Conservation (phyloP, 225 moss, liverwort and hornwort genomes). For the Marchantia paleacea region DNA sequence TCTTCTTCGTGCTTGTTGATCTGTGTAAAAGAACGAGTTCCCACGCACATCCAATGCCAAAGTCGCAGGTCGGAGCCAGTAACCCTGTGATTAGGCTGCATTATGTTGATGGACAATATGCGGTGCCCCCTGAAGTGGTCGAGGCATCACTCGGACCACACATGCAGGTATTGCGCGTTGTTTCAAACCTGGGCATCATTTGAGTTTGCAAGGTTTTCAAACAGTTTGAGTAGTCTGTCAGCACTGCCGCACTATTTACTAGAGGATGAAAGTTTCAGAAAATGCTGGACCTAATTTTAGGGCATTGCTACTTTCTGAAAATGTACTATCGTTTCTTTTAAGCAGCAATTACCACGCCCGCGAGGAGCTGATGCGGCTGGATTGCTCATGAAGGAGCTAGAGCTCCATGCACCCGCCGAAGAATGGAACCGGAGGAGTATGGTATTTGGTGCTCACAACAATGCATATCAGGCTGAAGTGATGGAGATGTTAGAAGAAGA, state of each 20-base stretch:
- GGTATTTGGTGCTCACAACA: constrained; percentile 48
- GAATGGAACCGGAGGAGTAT: constrained; percentile 77
- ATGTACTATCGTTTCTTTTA: not conserved
- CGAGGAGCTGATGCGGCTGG: constrained; percentile 97
- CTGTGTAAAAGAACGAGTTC: constrained; percentile 81
- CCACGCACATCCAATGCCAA: constrained; percentile 68
- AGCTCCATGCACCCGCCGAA: constrained; percentile 94
- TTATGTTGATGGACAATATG: constrained; percentile 87
- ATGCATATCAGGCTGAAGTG: constrained; percentile 27
- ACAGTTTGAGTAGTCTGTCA: not conserved
- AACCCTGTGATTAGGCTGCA: constrained; percentile 72
- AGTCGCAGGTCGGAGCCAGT: constrained; percentile 55
- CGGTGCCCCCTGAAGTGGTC: constrained; percentile 82
- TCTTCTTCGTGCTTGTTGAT: constrained; percentile 83
- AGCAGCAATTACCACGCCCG: constrained; percentile 85
- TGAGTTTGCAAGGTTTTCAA: not conserved
- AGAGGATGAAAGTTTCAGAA: not conserved
- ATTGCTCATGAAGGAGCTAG: constrained; percentile 93
- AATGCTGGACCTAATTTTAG: not conserved
- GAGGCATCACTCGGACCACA: constrained; percentile 87
- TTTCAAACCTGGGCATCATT: not conserved
- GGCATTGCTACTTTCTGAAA: not conserved
- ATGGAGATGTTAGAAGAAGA: constrained; percentile 52
- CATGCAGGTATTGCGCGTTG: constrained; percentile 56
- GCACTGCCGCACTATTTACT: not conserved